Evolutionary conservation across 192 early-diverging fungal genomes (phyloP), one percentile per base, ranked within the genome.

Genomic region (Pilaira anomala): DNA sequence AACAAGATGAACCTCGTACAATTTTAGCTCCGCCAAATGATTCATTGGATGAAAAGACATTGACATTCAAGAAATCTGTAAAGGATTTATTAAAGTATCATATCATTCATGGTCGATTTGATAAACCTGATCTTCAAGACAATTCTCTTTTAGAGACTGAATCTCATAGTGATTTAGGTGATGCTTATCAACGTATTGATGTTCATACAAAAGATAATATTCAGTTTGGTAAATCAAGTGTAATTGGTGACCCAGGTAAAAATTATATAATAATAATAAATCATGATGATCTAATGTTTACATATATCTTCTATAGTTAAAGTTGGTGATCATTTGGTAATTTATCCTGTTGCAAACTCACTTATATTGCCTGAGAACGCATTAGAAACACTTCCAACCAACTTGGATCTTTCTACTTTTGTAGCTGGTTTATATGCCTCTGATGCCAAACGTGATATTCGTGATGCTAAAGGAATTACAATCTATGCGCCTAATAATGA

Each of bases 11-110:
- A 22, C 69, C 76, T 58, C 78, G 80, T 49, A 92, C 90, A 1
- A 75, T 92, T 39, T 79, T 92, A 36, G 90, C 81, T 18, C 90
- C 90, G 7, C 79, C 69, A 6, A 83, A 92, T 61, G 74, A 77
- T 16, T 76, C 78, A 4, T 68, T 80, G 29, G 79, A 80, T 12
- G 74, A 73, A 13, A 62, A 68, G 24, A 73, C 76, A 9, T 36
- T 36, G 6, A 46, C 44, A 16, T 0, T 19, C 0, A 3, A 75
- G 39, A 68, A 59, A 11, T 73, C 69, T 16, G 65, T 76, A 26
- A 69, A 77, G n/a, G 67, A 72, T 14, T 83, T 76, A 75, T 77
- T 88, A 9, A 78, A 66, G 46, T 92, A 92, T 66, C 90, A 92
- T 68, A 73, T 92, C 48, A 57, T 87, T 11, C 58, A 81, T 0